Base-by-base conservation (phyloP, 179 eudicot species). In the Sideroxylon spinosum region DNA sequence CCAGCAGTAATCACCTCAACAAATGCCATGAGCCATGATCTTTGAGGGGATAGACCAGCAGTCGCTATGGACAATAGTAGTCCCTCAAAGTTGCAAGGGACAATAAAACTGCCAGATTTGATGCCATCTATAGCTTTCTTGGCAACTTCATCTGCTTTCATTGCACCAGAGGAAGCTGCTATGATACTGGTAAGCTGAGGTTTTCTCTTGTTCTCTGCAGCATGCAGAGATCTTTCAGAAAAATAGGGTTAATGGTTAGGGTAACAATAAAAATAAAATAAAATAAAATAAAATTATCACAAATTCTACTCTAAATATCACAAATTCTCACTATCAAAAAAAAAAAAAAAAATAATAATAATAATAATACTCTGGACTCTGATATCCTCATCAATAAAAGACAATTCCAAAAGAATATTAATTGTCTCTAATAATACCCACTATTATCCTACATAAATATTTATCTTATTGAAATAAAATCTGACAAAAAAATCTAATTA, bases 101-200 rank as follows among this genome's bases (percentile, higher is more conserved):
- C 86, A 2, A 88, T 83, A 83, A 95, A 95, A 26, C 83, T 80
- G 8, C 89, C 98, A 62, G 84, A 79, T 83, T 87, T 87, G 16
- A 95, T 90, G 28, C 99, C 99, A 79, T 81, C 79, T 19, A 89
- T 81, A 60, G 94, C 78, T 85, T 84, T 93, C 76, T 85, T 87
- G n/a, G 98, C 97, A 84, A 95, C 98, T 78, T 90, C 95, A 29
- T 90, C 93, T 5, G 98, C 88, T 87, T 90, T 91, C 99, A 93
- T 93, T 73, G 80, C 85, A 75, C 93, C 94, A 5, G 99, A 95
- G 37, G 98, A 88, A 73, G 83, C 88, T 48, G 98, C 90, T 80
- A 95, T 88, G 71, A 90, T 83, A 28, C 81, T 86, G 55, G 97
- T 93, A 29, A 95, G 87, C 78, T 87, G 88, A 13, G 97, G 97